Percentiles rank a stretch among this genome's conserved stretches.
phyloP scores from a whole-genome alignment of 2,329 filamentous ascomycete species.

The Penicillium sp. region DNA sequence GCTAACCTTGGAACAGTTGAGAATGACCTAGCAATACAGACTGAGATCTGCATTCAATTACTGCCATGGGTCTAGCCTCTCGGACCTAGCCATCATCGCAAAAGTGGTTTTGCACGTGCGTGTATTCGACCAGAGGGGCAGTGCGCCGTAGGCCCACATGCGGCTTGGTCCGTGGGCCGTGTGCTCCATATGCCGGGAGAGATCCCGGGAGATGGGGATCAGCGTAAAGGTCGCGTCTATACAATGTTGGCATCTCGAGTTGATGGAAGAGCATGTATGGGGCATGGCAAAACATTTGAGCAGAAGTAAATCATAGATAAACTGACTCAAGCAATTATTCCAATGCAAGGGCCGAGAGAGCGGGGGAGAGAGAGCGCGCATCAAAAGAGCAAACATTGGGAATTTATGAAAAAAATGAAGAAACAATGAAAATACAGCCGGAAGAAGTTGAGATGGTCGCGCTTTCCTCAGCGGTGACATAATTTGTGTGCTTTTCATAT shows the following conservation, averaged over 20 bases:
- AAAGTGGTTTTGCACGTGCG: neutral
- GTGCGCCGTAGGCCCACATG: constrained; percentile 18
- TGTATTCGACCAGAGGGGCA: constrained; percentile 10
- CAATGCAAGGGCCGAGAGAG: neutral
- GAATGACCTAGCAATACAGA: constrained; percentile 13
- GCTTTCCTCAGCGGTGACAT: constrained; percentile 3
- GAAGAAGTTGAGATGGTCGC: neutral
- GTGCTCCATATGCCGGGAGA: constrained; percentile 12
- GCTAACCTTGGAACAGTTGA: neutral
- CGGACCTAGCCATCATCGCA: neutral
- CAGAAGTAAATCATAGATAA: neutral
- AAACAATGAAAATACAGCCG: neutral
- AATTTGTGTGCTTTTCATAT: neutral
- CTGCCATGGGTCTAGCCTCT: constrained; percentile 8
- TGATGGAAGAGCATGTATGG: neutral
- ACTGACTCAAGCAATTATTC: neutral
- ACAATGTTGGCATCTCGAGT: neutral
- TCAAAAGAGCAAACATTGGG: neutral
- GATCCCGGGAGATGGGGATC: constrained; percentile 17
- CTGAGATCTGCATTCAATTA: constrained; percentile 2
- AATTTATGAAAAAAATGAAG: neutral
- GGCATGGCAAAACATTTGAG: neutral
- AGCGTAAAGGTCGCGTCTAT: constrained; percentile 13
- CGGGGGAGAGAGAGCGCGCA: too few relatives aligned
- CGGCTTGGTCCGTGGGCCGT: constrained; percentile 17